phyloP scores from a whole-genome alignment of 805 yeast genomes.

The Metschnikowia similis region DNA sequence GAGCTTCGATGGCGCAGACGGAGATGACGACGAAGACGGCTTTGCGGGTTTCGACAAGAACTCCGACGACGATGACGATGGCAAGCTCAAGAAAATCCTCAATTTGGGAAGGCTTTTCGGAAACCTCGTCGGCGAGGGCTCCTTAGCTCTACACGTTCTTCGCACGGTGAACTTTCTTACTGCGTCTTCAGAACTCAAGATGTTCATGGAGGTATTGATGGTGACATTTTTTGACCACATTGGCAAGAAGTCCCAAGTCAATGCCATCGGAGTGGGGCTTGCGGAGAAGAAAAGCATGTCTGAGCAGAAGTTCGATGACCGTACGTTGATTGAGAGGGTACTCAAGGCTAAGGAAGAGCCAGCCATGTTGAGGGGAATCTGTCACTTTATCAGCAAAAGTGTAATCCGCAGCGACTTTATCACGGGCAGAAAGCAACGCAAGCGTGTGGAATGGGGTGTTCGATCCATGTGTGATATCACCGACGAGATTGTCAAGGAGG shows the following conservation, averaged over 20 bases:
- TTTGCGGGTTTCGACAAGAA: conserved; percentile 31
- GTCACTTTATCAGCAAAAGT: conserved; percentile 50
- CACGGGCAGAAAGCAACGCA: conserved; percentile 50
- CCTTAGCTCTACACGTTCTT: conserved; percentile 68
- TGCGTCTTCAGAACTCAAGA: conserved; percentile 54
- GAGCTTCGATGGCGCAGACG: conserved; percentile 52
- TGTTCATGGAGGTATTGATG: conserved; percentile 71
- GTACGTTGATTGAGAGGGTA: conserved; percentile 44
- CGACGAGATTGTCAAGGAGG: conserved; percentile 34
- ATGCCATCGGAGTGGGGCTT: conserved; percentile 42
- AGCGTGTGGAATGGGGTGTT: conserved; percentile 65
- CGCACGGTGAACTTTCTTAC: conserved; percentile 72
- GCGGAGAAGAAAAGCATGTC: conserved; percentile 23
- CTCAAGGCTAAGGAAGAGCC: conserved; percentile 56
- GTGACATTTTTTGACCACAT: conserved; percentile 62
- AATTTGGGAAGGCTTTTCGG: conserved; percentile 84
- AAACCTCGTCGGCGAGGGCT: conserved; percentile 63
- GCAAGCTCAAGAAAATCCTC: conserved; percentile 53
- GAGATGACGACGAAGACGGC: conserved; percentile 39
- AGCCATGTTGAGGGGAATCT: conserved; percentile 60
- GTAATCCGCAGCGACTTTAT: conserved; percentile 45
- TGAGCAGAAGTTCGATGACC: conserved; percentile 44
- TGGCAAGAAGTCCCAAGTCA: conserved; percentile 58
- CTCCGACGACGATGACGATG: conserved; percentile 43
- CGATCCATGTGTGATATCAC: conserved; percentile 51